Evolutionary conservation across 768 basidiomycete species (phyloP).

Genomic region (Macrolepiota albuminosa): DNA sequence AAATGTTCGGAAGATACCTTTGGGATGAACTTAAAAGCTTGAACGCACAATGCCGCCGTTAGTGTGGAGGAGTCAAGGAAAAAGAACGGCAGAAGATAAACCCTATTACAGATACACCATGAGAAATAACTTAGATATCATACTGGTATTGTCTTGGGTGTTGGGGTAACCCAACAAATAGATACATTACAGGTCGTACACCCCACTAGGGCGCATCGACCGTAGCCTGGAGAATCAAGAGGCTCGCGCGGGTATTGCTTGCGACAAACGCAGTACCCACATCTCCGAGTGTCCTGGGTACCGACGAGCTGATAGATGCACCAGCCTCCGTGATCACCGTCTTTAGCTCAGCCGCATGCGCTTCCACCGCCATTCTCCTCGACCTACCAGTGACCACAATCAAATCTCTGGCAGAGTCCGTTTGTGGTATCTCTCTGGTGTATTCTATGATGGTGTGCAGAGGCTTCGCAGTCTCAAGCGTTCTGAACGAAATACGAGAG

Average conservation of each 20-base stretch:
- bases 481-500: constrained; percentile 53
- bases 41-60: neutral
- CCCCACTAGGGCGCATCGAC: neutral
- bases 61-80: neutral
- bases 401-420: constrained; percentile 37
- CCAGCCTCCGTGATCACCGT: constrained; percentile 37
- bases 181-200: neutral
- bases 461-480: constrained; percentile 43
- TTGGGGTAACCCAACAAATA: neutral
- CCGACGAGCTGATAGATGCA: constrained; percentile 44
- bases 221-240: constrained; percentile 47
- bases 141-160: neutral
- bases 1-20: neutral
- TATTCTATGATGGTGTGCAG: constrained; percentile 53
- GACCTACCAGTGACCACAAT: constrained; percentile 74
- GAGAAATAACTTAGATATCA: neutral
- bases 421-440: constrained; percentile 22
- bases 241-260: constrained; percentile 41
- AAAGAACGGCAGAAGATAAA: neutral
- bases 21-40: neutral
- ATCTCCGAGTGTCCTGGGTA: constrained; percentile 72
- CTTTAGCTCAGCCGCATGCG: constrained; percentile 55
- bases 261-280: constrained; percentile 67
- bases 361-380: constrained; percentile 58
- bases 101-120: neutral